phyloP scores from a whole-genome alignment of 495 filamentous ascomycete species.

The Hypoxylon lenormandii region DNA sequence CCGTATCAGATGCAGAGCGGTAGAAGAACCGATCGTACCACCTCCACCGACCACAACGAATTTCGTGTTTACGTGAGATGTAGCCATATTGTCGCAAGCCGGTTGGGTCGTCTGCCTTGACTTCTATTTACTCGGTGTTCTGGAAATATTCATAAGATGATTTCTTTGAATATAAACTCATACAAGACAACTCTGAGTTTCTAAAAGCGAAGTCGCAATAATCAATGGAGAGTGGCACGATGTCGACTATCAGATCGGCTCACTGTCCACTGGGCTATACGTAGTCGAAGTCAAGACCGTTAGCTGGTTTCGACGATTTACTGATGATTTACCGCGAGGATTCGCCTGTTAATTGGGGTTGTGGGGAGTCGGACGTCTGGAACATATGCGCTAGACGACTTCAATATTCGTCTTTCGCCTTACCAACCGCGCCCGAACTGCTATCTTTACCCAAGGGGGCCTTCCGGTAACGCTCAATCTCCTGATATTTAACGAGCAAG shows the following conservation, averaged over 20 bases:
- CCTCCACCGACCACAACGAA: conserved; percentile 45
- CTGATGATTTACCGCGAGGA: conserved; percentile 17
- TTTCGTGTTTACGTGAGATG: conserved; percentile 31
- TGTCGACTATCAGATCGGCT: conserved; percentile 20
- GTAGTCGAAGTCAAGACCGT: conserved; percentile 1
- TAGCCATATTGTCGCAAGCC: conserved; percentile 28
- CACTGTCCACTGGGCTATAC: not conserved
- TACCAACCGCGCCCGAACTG: conserved; percentile 15
- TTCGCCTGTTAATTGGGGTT: conserved; percentile 31
- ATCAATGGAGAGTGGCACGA: conserved; percentile 22
- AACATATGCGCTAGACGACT: conserved; percentile 2
- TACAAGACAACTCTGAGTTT: not conserved
- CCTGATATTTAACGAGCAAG: not conserved
- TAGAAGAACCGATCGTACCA: conserved; percentile 47
- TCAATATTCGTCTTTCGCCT: conserved; percentile 1
- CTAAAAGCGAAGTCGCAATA: conserved; percentile 19
- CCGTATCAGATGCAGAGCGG: conserved; percentile 42
- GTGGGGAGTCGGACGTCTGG: conserved; percentile 17
- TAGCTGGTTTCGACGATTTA: conserved; percentile 21
- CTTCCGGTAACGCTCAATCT: not conserved
- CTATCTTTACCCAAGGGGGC: conserved; percentile 31
- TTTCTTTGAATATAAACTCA: conserved; percentile 12
- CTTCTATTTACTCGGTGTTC: not conserved
- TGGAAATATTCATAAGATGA: not conserved
- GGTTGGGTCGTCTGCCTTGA: not conserved